phyloP scores from a whole-genome alignment of 2,329 filamentous ascomycete genomes.

The Colletotrichum musicola region DNA sequence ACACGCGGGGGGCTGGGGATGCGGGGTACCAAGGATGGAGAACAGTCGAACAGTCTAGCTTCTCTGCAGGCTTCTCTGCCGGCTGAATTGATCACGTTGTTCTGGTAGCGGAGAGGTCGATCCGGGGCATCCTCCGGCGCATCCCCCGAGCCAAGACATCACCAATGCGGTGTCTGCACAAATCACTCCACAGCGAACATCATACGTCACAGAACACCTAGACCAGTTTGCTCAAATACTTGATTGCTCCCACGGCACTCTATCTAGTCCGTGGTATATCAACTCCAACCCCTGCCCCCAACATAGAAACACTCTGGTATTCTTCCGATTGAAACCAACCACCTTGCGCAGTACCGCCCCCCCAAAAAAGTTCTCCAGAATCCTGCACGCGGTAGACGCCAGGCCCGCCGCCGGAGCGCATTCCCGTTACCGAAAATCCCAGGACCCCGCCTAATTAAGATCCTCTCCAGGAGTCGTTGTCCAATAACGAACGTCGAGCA shows the following conservation, averaged over 20 bases:
- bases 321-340: conserved; percentile 6
- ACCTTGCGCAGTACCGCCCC: neutral
- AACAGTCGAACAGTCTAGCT: neutral
- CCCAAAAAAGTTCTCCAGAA: neutral
- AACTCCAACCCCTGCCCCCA: neutral
- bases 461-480: conserved; percentile 35
- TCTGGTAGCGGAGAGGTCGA: too few relatives aligned
- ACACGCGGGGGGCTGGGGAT: neutral
- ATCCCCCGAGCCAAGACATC: neutral
- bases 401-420: conserved; percentile 28
- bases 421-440: conserved; percentile 5
- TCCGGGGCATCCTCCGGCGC: neutral
- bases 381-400: conserved; percentile 35
- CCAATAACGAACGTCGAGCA: conserved; percentile 3
- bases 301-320: conserved; percentile 33
- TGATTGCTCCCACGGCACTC: conserved; percentile 30
- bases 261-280: conserved; percentile 36
- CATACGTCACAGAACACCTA: neutral
- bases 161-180: neutral
- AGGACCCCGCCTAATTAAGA: conserved; percentile 30
- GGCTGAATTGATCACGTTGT: neutral
- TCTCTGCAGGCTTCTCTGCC: neutral
- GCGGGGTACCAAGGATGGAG: neutral
- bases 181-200: neutral
- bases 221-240: neutral